These are phyloP conservation scores for Arabidopsis hybrid DNA, from an alignment of 441 rosid species.

Conservation along the genomic window DNA sequence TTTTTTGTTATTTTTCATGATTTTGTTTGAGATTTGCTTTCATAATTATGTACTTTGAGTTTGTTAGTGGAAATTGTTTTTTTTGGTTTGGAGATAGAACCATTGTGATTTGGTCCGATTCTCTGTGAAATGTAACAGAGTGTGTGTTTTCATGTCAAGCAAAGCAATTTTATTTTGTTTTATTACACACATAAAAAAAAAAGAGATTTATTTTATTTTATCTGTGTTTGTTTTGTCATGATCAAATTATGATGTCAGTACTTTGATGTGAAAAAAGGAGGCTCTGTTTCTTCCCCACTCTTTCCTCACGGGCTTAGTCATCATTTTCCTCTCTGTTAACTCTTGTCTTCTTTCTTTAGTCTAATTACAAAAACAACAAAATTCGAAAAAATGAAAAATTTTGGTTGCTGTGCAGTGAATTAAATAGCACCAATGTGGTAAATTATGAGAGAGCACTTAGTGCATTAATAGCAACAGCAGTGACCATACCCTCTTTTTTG, in stretches of 20 bases:
- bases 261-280: conserved; percentile 43
- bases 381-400: neutral
- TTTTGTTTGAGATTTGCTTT: neutral
- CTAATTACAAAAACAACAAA: conserved; percentile 17
- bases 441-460: conserved; percentile 26
- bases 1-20: neutral
- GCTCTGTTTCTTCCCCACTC: conserved; percentile 48
- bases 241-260: conserved; percentile 53
- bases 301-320: conserved; percentile 48
- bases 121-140: conserved; percentile 25
- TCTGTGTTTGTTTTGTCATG: conserved; percentile 41
- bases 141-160: conserved; percentile 45
- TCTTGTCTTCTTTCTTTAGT: conserved; percentile 49
- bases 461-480: conserved; percentile 32
- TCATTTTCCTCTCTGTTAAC: conserved; percentile 46
- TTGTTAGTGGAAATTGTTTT: neutral
- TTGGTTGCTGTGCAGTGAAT: conserved; percentile 29
- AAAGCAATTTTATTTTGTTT: conserved; percentile 31
- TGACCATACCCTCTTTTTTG: conserved; percentile 54
- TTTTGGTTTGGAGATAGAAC: neutral
- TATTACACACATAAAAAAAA: conserved; percentile 15
- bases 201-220: neutral
- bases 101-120: conserved; percentile 37
- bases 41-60: conserved; percentile 41
- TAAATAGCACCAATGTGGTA: conserved; percentile 31